A percentile compares a stretch with the other conserved stretches of the same genome.
Conservation (phyloP, 139 green algal species). For the Chlorella sp. region DNA sequence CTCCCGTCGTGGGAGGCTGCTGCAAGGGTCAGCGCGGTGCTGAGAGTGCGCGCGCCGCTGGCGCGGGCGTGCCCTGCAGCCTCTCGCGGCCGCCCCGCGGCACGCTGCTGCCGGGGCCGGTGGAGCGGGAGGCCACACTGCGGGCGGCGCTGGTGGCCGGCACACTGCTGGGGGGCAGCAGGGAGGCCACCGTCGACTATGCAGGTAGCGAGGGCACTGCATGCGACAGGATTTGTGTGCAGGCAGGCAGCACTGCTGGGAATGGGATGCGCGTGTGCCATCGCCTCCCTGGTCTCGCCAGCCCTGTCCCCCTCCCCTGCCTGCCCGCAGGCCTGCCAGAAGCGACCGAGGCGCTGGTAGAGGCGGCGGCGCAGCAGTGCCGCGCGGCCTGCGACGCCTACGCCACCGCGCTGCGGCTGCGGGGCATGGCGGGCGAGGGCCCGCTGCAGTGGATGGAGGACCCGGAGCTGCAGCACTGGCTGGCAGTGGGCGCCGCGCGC, state of each 20-base stretch:
- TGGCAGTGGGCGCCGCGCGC: constrained; percentile 11
- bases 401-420: constrained; percentile 38
- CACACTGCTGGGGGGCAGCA: constrained; percentile 32
- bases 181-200: too few relatives aligned
- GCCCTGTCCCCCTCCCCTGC: not conserved
- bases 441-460: constrained; percentile 48
- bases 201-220: too few relatives aligned
- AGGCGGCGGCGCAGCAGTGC: constrained; percentile 9
- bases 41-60: too few relatives aligned
- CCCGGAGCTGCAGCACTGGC: constrained; percentile 50
- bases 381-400: constrained; percentile 17
- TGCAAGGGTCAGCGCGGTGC: too few relatives aligned
- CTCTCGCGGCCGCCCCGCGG: too few relatives aligned
- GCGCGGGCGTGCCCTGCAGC: too few relatives aligned
- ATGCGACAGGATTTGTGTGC: too few relatives aligned
- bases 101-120: constrained; percentile 33
- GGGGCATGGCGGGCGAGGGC: constrained; percentile 51
- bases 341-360: constrained; percentile 1
- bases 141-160: not conserved
- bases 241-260: too few relatives aligned
- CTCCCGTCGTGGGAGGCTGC: too few relatives aligned
- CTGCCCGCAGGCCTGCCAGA: constrained; percentile 13
- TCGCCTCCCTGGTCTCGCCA: too few relatives aligned
- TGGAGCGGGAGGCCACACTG: constrained; percentile 24
- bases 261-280: too few relatives aligned